A percentile compares a stretch with the other conserved stretches of the same genome.
These are phyloP conservation scores for Amanita thiersii DNA, from an alignment of 768 basidiomycete genomes.

Conservation along the genomic window DNA sequence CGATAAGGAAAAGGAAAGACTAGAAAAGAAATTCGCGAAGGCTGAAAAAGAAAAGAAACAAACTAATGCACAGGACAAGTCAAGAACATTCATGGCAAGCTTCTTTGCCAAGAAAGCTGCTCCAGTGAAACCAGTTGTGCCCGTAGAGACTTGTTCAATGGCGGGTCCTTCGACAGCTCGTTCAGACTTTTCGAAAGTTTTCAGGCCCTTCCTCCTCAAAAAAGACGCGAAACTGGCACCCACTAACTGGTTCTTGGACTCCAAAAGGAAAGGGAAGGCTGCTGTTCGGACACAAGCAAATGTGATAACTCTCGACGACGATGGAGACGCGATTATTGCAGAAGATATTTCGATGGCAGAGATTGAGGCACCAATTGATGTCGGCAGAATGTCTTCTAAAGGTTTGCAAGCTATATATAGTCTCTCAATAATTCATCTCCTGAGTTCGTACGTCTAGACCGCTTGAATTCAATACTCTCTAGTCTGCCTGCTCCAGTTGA, in stretches of 20 bases:
- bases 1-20: conserved; percentile 58
- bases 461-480: conserved; percentile 27
- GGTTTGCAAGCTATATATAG: conserved; percentile 23
- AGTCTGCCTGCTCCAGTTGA: conserved; percentile 22
- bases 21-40: conserved; percentile 61
- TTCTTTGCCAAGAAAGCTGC: conserved; percentile 60
- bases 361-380: conserved; percentile 14
- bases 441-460: conserved; percentile 22
- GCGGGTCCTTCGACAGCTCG: conserved; percentile 30
- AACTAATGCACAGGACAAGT: conserved; percentile 63
- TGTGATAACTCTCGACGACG: conserved; percentile 11
- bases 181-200: conserved; percentile 66
- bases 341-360: conserved; percentile 19
- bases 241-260: conserved; percentile 54
- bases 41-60: conserved; percentile 66
- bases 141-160: conserved; percentile 14
- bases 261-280: conserved; percentile 14
- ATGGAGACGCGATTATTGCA: conserved; percentile 3
- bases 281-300: background rate
- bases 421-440: background rate
- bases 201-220: conserved; percentile 75
- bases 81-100: conserved; percentile 65
- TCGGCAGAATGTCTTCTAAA: conserved; percentile 27
- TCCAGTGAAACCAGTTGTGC: conserved; percentile 24
- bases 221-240: conserved; percentile 70